Conservation (phyloP, 2,329 filamentous ascomycete species). For the Alternaria arbusti region DNA sequence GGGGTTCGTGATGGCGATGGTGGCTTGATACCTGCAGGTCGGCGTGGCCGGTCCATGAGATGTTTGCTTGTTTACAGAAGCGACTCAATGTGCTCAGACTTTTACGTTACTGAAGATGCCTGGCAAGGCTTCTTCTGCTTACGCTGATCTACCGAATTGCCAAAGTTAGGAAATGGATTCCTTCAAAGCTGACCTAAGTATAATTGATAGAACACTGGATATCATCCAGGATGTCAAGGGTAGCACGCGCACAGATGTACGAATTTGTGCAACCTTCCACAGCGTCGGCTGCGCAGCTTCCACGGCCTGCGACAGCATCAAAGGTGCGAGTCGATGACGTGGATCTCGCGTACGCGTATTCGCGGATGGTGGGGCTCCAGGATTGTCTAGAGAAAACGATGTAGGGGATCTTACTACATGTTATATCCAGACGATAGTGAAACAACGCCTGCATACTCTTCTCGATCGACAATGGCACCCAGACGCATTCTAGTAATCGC, state of each 20-base stretch:
- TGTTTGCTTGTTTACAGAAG: background rate
- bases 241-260: background rate
- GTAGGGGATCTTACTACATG: background rate
- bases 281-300: background rate
- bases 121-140: background rate
- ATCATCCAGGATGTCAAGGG: background rate
- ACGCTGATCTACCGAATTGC: background rate
- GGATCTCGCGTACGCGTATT: slow-evolving; percentile 33
- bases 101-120: background rate
- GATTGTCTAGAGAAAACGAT: slow-evolving; percentile 8
- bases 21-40: background rate
- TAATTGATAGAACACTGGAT: background rate
- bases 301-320: background rate
- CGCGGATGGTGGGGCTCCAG: slow-evolving; percentile 30
- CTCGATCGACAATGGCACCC: slow-evolving; percentile 26
- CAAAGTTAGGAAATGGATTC: background rate
- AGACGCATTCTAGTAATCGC: slow-evolving; percentile 78
- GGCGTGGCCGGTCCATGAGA: background rate
- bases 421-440: slow-evolving; percentile 1
- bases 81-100: background rate
- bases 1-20: background rate
- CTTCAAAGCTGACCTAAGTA: background rate
- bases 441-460: background rate
- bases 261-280: background rate
- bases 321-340: slow-evolving; percentile 26